Evolutionary conservation across 225 moss, liverwort and hornwort genomes (phyloP).

Genomic region (Marchantia polymorpha): DNA sequence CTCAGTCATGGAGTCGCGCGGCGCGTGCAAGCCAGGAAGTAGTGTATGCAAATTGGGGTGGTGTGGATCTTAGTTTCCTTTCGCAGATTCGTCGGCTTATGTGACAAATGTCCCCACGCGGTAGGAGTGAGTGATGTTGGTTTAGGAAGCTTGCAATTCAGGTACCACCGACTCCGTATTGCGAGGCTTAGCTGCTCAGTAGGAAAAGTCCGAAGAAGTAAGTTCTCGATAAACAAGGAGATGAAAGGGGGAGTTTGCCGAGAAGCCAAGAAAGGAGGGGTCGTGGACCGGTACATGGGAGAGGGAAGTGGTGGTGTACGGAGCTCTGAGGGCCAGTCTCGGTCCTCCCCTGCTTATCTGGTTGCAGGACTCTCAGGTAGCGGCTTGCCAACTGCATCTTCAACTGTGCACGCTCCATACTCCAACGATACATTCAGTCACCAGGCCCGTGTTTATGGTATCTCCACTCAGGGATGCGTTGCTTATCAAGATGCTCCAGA

Average conservation of each 20-base stretch:
- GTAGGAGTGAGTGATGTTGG: conserved; percentile 9
- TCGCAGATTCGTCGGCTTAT: conserved; percentile 14
- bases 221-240: conserved; percentile 4
- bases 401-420: conserved; percentile 20
- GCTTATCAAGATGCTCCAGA: conserved; percentile 1
- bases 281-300: conserved; percentile 11
- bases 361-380: background rate
- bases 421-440: conserved; percentile 14
- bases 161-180: background rate
- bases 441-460: conserved; percentile 2
- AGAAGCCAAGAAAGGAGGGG: conserved; percentile 29
- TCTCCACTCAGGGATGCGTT: background rate
- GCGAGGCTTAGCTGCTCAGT: background rate
- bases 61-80: conserved; percentile 27
- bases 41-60: conserved; percentile 13
- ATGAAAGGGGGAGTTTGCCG: conserved; percentile 31
- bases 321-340: conserved; percentile 19
- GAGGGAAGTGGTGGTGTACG: conserved; percentile 21
- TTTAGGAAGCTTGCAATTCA: conserved; percentile 12
- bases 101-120: background rate
- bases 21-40: conserved; percentile 1
- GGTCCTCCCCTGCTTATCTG: conserved; percentile 2
- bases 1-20: conserved; percentile 21
- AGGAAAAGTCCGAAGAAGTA: background rate
- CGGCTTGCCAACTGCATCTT: conserved; percentile 13